Conservation (phyloP, 768 basidiomycete genomes). For the Rhizopogon vulgaris region DNA sequence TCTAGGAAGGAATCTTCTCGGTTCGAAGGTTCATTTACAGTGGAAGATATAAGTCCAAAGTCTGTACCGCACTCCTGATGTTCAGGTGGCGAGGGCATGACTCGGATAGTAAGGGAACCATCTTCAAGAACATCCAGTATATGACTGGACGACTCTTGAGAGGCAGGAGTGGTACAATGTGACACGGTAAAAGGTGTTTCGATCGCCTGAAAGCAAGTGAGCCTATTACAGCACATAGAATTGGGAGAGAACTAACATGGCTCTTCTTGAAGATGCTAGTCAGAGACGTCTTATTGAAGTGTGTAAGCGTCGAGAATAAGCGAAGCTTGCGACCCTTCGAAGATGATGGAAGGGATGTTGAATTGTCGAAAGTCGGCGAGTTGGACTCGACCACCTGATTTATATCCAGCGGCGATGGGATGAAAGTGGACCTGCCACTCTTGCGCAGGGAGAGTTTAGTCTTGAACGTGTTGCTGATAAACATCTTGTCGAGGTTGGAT, state of each 20-base stretch:
- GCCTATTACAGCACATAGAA: background rate
- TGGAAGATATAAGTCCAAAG: background rate
- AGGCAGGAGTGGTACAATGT: background rate
- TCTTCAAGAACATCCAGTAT: background rate
- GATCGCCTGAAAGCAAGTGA: background rate
- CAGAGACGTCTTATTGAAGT: background rate
- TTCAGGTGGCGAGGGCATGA: background rate
- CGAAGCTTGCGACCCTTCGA: background rate
- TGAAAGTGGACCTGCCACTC: background rate
- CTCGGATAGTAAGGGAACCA: background rate
- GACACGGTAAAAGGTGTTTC: background rate
- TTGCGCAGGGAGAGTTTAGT: background rate
- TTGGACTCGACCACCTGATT: background rate
- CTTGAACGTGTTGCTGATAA: background rate
- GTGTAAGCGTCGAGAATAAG: background rate
- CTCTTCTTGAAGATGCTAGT: background rate
- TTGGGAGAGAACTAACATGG: background rate
- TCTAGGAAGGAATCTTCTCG: background rate
- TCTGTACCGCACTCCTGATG: background rate
- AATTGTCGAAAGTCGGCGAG: background rate
- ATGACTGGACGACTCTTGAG: background rate
- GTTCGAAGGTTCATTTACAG: background rate
- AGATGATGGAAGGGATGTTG: background rate
- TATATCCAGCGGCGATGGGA: background rate
- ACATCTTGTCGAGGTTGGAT: background rate